Evolutionary conservation across 768 basidiomycete species (phyloP).

Genomic region (Strobilomyces dryophilus): DNA sequence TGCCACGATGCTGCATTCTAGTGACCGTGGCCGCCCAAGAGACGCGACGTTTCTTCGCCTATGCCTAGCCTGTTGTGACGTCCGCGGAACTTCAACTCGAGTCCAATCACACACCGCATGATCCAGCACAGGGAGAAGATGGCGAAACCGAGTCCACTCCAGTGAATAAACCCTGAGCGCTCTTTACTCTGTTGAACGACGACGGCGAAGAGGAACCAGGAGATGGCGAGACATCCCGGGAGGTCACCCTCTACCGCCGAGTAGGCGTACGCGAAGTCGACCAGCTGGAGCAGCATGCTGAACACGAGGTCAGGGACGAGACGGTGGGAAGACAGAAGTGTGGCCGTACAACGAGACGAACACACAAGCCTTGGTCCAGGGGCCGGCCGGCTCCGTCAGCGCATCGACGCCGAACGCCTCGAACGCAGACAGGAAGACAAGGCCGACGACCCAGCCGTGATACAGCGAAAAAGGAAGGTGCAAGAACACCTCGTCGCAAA

Average conservation of each 20-base stretch:
- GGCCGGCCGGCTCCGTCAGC: slow-evolving; percentile 43
- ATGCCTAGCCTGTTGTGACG: slow-evolving; percentile 31
- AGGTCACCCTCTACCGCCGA: slow-evolving; percentile 61
- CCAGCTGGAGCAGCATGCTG: slow-evolving; percentile 54
- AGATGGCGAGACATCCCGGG: slow-evolving; percentile 62
- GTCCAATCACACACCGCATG: slow-evolving; percentile 48
- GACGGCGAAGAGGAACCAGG: slow-evolving; percentile 64
- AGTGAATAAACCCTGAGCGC: slow-evolving; percentile 55
- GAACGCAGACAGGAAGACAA: slow-evolving; percentile 52
- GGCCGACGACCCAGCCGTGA: slow-evolving; percentile 56
- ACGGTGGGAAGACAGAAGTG: not conserved
- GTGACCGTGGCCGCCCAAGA: slow-evolving; percentile 29
- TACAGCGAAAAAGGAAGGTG: slow-evolving; percentile 72
- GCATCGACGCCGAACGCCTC: slow-evolving; percentile 62
- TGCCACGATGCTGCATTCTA: not conserved
- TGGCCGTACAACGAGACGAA: slow-evolving; percentile 49
- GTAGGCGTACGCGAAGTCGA: slow-evolving; percentile 63
- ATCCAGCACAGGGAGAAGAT: slow-evolving; percentile 62
- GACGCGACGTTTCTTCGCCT: slow-evolving; percentile 30
- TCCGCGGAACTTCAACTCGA: slow-evolving; percentile 33
- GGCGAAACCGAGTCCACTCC: slow-evolving; percentile 60
- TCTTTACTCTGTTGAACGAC: slow-evolving; percentile 47
- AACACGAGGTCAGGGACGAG: not conserved
- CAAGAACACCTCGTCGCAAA: slow-evolving; percentile 60
- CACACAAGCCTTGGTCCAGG: slow-evolving; percentile 61